Conservation (phyloP, 306 rosid genomes). For the Cicer judaicum region DNA sequence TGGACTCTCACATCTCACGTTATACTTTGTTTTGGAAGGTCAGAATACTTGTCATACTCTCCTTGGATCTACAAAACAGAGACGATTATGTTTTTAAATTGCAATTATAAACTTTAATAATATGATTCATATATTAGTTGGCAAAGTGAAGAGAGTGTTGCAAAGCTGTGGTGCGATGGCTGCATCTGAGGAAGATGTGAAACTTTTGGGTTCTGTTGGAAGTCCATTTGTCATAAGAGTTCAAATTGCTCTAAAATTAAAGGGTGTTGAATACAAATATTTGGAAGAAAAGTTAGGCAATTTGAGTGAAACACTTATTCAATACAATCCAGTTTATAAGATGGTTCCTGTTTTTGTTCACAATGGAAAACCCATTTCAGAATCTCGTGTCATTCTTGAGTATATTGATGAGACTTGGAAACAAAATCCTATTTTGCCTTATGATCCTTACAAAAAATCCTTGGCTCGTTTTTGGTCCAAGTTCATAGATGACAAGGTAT, state of each 20-base stretch:
- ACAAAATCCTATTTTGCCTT: constrained; percentile 53
- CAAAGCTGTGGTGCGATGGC: constrained; percentile 14
- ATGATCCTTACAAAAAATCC: constrained; percentile 54
- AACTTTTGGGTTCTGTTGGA: constrained; percentile 48
- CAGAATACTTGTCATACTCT: background rate
- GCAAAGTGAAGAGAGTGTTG: background rate
- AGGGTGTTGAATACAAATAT: constrained; percentile 56
- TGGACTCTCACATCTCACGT: background rate
- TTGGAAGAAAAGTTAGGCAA: constrained; percentile 45
- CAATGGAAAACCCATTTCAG: constrained; percentile 54
- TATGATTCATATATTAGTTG: constrained; percentile 7
- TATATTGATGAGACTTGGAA: constrained; percentile 62
- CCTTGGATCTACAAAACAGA: background rate
- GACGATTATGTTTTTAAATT: background rate
- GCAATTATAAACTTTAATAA: background rate
- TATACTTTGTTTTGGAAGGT: background rate
- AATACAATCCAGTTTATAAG: constrained; percentile 64
- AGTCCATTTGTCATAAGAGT: constrained; percentile 60
- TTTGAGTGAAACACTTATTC: constrained; percentile 55
- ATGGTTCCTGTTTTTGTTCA: constrained; percentile 63
- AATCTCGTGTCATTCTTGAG: constrained; percentile 64
- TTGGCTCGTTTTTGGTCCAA: constrained; percentile 70
- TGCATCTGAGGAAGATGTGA: constrained; percentile 45
- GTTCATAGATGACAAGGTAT: constrained; percentile 68
- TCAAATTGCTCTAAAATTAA: constrained; percentile 57